Evolutionary conservation across 352 stramenopile species (phyloP).

Genomic region (Aphanomyces astaci): DNA sequence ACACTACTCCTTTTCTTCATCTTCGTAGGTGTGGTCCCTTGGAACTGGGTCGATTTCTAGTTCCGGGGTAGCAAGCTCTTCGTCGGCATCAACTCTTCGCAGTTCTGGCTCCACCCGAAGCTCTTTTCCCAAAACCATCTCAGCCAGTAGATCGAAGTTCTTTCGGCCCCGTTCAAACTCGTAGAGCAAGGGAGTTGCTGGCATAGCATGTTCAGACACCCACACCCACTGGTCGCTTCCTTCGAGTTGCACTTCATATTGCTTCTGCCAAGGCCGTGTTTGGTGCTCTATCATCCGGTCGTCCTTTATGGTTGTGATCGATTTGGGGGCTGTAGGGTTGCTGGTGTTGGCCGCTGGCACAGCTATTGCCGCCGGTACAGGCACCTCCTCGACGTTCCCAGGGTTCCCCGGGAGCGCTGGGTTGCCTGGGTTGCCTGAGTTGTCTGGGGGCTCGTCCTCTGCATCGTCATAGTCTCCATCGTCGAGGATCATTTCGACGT

Average conservation of each 20-base stretch:
- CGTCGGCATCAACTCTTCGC: too few species aligned
- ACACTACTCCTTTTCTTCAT: too few species aligned
- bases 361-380: neutral
- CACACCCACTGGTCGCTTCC: neutral
- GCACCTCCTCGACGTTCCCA: neutral
- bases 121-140: neutral
- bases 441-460: neutral
- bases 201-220: neutral
- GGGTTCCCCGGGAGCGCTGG: neutral
- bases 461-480: neutral
- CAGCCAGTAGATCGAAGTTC: neutral
- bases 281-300: neutral
- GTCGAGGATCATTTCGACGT: neutral
- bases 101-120: neutral
- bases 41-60: too few species aligned
- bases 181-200: neutral
- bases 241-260: neutral
- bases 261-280: neutral
- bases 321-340: too few species aligned
- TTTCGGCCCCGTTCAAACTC: neutral
- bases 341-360: too few species aligned
- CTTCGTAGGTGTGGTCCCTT: too few species aligned
- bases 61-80: too few species aligned
- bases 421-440: neutral
- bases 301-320: too few species aligned